Evolutionary conservation across 1,284 basidiomycete species (phyloP), one percentile per base, ranked within the genome.

Genomic region (Marasmius tenuissimus): DNA sequence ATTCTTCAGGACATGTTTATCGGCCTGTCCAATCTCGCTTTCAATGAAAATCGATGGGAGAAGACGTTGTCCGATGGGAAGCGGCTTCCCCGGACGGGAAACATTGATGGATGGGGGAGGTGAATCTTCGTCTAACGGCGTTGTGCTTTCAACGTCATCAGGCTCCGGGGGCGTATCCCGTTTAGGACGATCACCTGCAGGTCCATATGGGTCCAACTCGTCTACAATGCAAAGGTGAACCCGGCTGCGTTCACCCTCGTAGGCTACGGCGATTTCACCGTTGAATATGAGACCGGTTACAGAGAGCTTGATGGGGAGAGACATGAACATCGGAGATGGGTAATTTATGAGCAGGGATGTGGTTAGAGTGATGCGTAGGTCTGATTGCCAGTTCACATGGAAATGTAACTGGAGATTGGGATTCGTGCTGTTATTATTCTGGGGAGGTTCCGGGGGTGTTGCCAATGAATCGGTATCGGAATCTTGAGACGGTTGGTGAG

Each of bases 271-370:
- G 45, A 98, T 76, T 69, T 97, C 94, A 51, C 93, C 94, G 7
- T 85, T 85, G 72, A 99, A 92, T 8, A 94, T 82, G 57, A 98
- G 80, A 0, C 94, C 94, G 0, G 92, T 97, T 22, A 98, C 87
- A 16, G 89, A 91, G 53, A 99, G 86, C 70, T 93, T 92, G 71
- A 99, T 92, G 2, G 97, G 97, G 18, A 99, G 83, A 7, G 91
- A 89, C 95, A 99, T 98, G 82, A 99, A 98, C 70, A 91, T 86
- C 0, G 91, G 87, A 0, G 93, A 93, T 1, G 97, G 96, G 73
- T 98, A 97, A 78, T 98, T 98, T 74, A 99, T 96, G 65, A 96
- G 86, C 18, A 99, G 84, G 10, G 93, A 94, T 0, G 97, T 98
- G n/a, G 89, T 87, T 65, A 99, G 83, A 2, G 91, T 92, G 66